Base-by-base conservation (phyloP, 768 basidiomycete species). In the Termitomyces sp. region DNA sequence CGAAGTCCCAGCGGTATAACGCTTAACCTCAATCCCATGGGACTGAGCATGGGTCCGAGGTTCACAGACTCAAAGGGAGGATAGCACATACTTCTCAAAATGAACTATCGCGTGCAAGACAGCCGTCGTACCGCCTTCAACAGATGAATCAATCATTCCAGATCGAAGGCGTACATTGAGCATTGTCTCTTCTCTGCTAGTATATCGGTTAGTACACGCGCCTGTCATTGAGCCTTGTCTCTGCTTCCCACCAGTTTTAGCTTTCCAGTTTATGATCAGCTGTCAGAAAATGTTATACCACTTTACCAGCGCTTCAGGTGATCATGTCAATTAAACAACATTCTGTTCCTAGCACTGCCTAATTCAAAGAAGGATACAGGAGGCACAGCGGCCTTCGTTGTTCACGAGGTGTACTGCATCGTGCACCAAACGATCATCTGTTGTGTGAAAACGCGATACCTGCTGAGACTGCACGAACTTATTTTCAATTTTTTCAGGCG, bases 271-370 rank as follows among this genome's bases (percentile, higher is more conserved):
- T 26, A 41, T 50, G 29, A 26, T 29, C n/a, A 42, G 32, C 52
- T 58, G 57, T 58, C 57, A 58, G 32, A 42, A 41, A 44, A 54
- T 26, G 31, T 31, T 53, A 53, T 20, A 18, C 42, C 41, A 20
- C 42, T 18, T 5, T 54, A 43, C 53, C 31, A 32, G 27, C 41
- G 56, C 41, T 57, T 22, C 48, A 14, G 18, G 50, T 27, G 50
- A n/a, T 51, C 24, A 27, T 43, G 37, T n/a, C 53, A 43, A 31
- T 53, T 53, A 31, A 43, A 24, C 46, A 26, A 56, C n/a, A 49
- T 24, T 37, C 37, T 53, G 52, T 37, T 31, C 24, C 10, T 29
- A 44, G 46, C 29, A 18, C 22, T 22, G 31, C 31, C 47, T 22
- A 4, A 32, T 32, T 29, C 27, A n/a, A 48, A 32, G n/a, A 42